A percentile compares a stretch with the other conserved stretches of the same genome.
Evolutionary conservation across 2,329 filamentous ascomycete genomes (phyloP).

Genomic region (Paracoccidioides lutzii): DNA sequence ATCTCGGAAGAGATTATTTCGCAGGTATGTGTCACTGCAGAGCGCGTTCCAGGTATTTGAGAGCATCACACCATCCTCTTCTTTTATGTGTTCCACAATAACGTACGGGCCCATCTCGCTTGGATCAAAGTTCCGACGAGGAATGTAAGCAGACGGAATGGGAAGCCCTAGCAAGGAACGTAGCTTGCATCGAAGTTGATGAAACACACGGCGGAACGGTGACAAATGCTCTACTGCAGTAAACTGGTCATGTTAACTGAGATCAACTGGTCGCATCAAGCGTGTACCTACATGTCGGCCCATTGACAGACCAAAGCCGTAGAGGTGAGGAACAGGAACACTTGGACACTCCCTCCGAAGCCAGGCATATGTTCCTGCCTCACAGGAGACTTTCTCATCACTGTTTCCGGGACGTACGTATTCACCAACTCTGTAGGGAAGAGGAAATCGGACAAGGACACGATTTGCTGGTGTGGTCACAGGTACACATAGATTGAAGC

Average conservation of each 20-base stretch:
- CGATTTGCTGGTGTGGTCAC: slow-evolving; percentile 9
- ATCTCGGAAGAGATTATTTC: slow-evolving; percentile 11
- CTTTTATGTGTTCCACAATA: slow-evolving; percentile 12
- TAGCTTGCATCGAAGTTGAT: no score
- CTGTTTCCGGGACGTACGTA: slow-evolving; percentile 15
- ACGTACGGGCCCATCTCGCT: slow-evolving; percentile 11
- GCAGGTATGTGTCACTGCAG: slow-evolving; percentile 3
- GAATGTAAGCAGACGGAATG: no score
- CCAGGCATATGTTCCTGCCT: slow-evolving; percentile 19
- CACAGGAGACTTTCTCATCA: slow-evolving; percentile 19
- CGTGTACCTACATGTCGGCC: slow-evolving; percentile 16
- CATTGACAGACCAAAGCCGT: slow-evolving; percentile 16
- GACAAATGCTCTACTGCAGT: no score
- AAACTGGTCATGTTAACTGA: no score
- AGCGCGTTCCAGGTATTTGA: slow-evolving; percentile 9
- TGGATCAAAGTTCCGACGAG: no score
- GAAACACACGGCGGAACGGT: no score
- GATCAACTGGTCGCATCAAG: no score
- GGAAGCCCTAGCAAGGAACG: no score
- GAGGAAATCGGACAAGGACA: slow-evolving; percentile 14
- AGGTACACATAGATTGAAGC: slow-evolving; percentile 17
- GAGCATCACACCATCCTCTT: slow-evolving; percentile 10
- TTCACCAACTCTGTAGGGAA: slow-evolving; percentile 18
- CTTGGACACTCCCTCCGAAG: slow-evolving; percentile 16
- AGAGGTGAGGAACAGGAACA: slow-evolving; percentile 17